Evolutionary conservation across 2,329 filamentous ascomycete genomes (phyloP), one percentile per base, ranked within the genome.

Genomic region (Catunica adiposa): DNA sequence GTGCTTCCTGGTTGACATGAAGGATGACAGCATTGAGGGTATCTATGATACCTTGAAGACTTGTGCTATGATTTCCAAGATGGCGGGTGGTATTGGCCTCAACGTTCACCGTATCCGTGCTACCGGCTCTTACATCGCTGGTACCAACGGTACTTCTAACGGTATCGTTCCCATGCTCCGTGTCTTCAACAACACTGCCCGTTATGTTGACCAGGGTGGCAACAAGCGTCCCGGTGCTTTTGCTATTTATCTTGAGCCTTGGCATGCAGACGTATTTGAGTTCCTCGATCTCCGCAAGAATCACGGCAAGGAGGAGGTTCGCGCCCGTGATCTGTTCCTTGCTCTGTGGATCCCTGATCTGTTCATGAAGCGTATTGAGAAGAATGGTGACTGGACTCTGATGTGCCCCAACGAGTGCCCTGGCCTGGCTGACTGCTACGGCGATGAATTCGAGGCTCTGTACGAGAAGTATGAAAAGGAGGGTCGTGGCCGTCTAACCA

Each of bases 51-150:
- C 92, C 17, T 79, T 98, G 63, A 98, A 98, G 82, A 97, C 88
- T 1, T 98, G 92, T 72, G 92, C 92, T 62, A 90, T 98, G 88
- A 98, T 98, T 71, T 98, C 92, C 66, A 98, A 98, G 80, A 97
- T 92, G 73, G 92, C 92, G 63, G 92, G 92, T 69, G 92, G 92
- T 69, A 97, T 98, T 68, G 92, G 92, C 64, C 77, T 98, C 61
- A 97, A 98, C 66, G 83, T 90, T 53, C 92, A 98, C 74, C 84
- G 89, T 65, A 98, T 98, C 65, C 89, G 92, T 70, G 87, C 92
- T 60, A 98, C 92, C 55, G 90, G 92, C 60, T 95, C 92, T 26
- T 98, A 98, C 73, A 98, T 98, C 70, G 87, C 86, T 60, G 92
- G 92, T 65, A 98, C 92, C 64, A 98, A 98, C 66, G 92, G 92